Base-by-base conservation (phyloP, 2,329 filamentous ascomycete species). In the Calycina herbarum region DNA sequence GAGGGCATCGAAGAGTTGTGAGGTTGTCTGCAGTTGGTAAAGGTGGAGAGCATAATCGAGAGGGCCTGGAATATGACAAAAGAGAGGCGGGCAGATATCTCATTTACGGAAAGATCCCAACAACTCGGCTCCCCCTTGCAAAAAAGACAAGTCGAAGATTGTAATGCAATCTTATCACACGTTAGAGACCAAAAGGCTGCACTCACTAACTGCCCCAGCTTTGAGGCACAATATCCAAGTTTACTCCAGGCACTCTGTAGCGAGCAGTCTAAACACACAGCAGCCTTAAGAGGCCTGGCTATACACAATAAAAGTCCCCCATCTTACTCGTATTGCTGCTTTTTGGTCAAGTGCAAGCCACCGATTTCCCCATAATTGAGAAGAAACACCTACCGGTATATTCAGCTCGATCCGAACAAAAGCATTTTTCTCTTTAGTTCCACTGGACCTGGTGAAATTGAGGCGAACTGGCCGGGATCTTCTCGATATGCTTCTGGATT, bases 81-180 rank as follows among this genome's bases (percentile, higher is more conserved):
- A 45, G 27, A 7, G 8, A 8, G 11, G 54, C 27, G 45, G 7
- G 45, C 45, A 51, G 45, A 24, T 51, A 51, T 51, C 45, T 38
- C 35, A 6, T 51, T 5, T 51, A 51, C n/a, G 8, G 57, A 20
- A 31, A 8, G 11, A 13, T 10, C 27, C 48, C n/a, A 20, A 58
- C 38, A 57, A 57, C 13, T 59, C 57, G 57, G 62, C 29, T 31
- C 42, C 27, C 57, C 45, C 62, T 56, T 64, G 42, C 56, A 59
- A n/a, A 15, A 17, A 27, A 51, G 45, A 51, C 13, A 51, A 51
- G 45, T 51, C 10, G 45, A 51, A 51, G 45, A 51, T 27, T 51
- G 45, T 7, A 51, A 51, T 24, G 20, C 45, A 51, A 48, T 29
- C 61, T 57, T 27, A 57, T 29, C n/a, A 31, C 15, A 24, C 13